Base-by-base conservation (phyloP, 2,329 filamentous ascomycete species). In the Chaetothyriales sp. region DNA sequence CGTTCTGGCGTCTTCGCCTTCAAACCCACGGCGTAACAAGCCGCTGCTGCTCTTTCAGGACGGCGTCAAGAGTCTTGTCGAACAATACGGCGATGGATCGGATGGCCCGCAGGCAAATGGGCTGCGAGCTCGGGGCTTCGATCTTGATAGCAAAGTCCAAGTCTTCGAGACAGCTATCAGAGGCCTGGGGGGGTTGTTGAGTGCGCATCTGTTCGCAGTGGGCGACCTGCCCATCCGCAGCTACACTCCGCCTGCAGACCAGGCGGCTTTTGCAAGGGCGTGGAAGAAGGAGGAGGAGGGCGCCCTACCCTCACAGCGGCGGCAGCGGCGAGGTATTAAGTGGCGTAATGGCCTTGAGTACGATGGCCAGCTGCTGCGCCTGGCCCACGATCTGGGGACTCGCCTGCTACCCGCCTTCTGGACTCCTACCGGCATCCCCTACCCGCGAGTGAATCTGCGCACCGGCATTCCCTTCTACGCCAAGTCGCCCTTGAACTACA, bases 111-210 rank as follows among this genome's bases (percentile, higher is more conserved):
- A 76, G 4, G 87, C 86, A 5, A 76, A 79, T 63, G 90, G 90
- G 2, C 73, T 77, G 52, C 76, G 88, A 57, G 82, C 82, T 2
- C 78, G 81, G 51, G 92, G 89, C 0, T 98, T 98, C 63, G 88
- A 98, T 67, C 73, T 95, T 43, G 90, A 98, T 68, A 95, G 89
- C 71, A 98, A 97, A 69, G 92, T 98, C 1, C 90, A 98, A 70
- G 88, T 98, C 43, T 98, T 98, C 64, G 92, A 98, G 72, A 97
- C 90, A 0, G 90, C 95, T 37, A 98, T 98, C 60, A 79, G 92
- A 53, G 92, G 90, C 15, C 79, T 94, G 46, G 92, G 92, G 13
- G 92, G 92, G 0, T 73, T 98, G 52, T 70, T 98, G 58, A 95
- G 89, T 63, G 89, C 90, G 1, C 92, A 98, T 70, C 72, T 95